Base-by-base conservation (phyloP, 257 asterid species). In the Solanum piurae region DNA sequence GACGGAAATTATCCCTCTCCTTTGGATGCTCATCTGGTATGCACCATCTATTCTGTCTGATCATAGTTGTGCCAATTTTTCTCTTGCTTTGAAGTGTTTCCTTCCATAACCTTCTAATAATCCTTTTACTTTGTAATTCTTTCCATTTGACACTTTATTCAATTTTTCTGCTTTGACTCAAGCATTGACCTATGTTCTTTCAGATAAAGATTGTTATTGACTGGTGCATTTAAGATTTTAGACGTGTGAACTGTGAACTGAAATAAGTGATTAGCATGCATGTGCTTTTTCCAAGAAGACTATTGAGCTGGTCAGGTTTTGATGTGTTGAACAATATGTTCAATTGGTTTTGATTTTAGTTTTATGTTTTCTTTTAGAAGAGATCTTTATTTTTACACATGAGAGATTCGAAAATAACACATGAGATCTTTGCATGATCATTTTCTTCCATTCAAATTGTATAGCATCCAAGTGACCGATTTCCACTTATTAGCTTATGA, bases 11-110 rank as follows among this genome's bases (percentile, higher is more conserved):
- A 92, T 91, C 99, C 98, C 38, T 86, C 93, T 42, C 98, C 99
- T 49, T 92, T 94, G 87, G 98, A 95, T 90, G 98, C 98, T 91
- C 93, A 95, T 89, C 90, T 96, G 98, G 98, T 96, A 89, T 73
- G 55, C 60, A 74, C 87, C 66, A 79, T 87, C 29, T 11, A 27
- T 44, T 4, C 33, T 49, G 27, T n/a, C 33, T 37, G 83, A 37
- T 82, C 80, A 71, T 20, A 69, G 8, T 29, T 44, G 64, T 44
- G 38, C 85, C 40, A 79, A 34, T 49, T 74, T 86, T 36, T 38
- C 38, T 31, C 83, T 86, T 31, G 74, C 31, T 34, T 29, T 25
- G 84, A 42, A 13, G 66, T 79, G 7, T 79, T 79, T 79, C 64
- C 84, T 55, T 42, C 85, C 64, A 16, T 25, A 27, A 5, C 66